Evolutionary conservation across 495 filamentous ascomycete species (phyloP), one percentile per base, ranked within the genome.

Genomic region (Penicillium ucsense): DNA sequence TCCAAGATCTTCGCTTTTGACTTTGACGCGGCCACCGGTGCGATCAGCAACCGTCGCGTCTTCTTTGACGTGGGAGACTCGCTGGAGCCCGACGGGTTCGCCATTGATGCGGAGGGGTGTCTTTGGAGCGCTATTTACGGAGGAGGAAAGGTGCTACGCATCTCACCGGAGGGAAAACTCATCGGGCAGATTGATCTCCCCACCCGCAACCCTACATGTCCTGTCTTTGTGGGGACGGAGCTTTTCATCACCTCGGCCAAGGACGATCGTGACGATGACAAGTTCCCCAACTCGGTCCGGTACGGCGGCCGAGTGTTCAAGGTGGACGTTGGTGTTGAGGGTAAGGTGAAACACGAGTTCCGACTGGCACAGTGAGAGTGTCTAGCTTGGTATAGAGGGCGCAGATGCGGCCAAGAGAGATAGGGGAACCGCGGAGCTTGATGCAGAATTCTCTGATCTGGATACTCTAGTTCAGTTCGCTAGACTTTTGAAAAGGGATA

Each of bases 91-190:
- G 86, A 90, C 61, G 86, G 86, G 1, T 86, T 84, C 59, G 75
- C 82, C 28, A 77, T 89, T 44, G 87, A 92, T 55, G 72, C 61
- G 8, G 78, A 85, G 8, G 87, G 84, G 2, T 80, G 81, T 52
- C 69, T 91, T 30, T 90, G 87, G 87, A 79, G 78, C 47, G 84
- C 85, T n/a, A 71, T 89, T 31, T 88, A 85, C 54, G 84, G 85
- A 38, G 85, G 83, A 52, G 65, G 75, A 41, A 73, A 76, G 40
- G 79, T 91, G 11, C 62, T 89, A 42, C 80, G 81, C 59, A 78
- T 90, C 52, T 78, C 74, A 5, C 75, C 80, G 4, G 66, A 72
- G 32, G 84, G 84, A 3, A 68, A 80, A 57, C 60, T 89, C 27
- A 68, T 85, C 12, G 83, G 83, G 11, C 71, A 83, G 68, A 67